Evolutionary conservation across 2,329 filamentous ascomycete genomes (phyloP).

Genomic region (Talaromyces sp.): DNA sequence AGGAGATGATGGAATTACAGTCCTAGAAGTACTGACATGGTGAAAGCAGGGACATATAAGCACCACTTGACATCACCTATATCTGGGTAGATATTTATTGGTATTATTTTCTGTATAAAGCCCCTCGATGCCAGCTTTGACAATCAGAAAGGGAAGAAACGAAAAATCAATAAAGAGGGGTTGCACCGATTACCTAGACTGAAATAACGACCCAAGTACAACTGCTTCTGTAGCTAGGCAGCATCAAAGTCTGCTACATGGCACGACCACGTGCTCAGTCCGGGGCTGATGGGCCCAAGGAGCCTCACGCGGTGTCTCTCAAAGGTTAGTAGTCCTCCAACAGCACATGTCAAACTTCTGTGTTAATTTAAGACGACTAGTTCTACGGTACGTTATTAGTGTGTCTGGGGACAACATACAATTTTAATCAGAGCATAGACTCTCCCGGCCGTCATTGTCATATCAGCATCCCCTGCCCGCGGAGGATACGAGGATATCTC

Average conservation of each 20-base stretch:
- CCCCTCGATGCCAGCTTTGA: not conserved
- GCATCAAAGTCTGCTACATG: slow-evolving; percentile 22
- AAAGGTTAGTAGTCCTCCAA: slow-evolving; percentile 50
- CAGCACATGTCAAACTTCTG: not conserved
- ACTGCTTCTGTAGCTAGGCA: not conserved
- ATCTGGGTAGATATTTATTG: not conserved
- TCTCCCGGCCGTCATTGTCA: slow-evolving; percentile 61
- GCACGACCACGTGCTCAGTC: slow-evolving; percentile 38
- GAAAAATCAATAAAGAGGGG: not conserved
- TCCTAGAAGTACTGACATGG: not conserved
- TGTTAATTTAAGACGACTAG: slow-evolving; percentile 14
- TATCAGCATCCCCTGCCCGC: slow-evolving; percentile 40
- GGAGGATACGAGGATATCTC: slow-evolving; percentile 45
- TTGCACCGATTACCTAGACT: not conserved
- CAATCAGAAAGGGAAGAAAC: not conserved
- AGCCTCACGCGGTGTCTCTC: slow-evolving; percentile 71
- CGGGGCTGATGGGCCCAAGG: slow-evolving; percentile 49
- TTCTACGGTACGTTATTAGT: slow-evolving; percentile 31
- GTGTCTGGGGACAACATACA: not conserved
- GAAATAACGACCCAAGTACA: not conserved
- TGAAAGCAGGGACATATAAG: not conserved
- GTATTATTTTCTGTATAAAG: not conserved
- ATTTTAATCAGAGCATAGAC: slow-evolving; percentile 41
- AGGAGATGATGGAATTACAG: not conserved
- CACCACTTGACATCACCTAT: not conserved